Evolutionary conservation across 2,329 filamentous ascomycete genomes (phyloP), one percentile per base, ranked within the genome.

Genomic region (Exophiala viscosa): DNA sequence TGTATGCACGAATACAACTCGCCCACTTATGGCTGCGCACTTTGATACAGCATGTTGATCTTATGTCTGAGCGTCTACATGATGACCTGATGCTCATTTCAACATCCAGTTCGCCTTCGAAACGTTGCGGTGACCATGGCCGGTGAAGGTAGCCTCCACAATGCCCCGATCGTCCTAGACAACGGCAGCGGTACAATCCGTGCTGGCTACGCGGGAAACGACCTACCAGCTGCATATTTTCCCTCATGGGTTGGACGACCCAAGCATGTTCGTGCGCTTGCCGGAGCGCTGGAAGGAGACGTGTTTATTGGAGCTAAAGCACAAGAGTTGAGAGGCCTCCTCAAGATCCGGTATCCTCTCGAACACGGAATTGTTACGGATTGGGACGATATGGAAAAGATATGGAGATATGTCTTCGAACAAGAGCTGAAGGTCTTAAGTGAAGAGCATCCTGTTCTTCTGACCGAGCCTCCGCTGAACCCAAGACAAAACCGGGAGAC

Each of bases 361-460:
- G 93, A 97, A 75, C 93, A 99, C 70, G 93, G 93, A 64, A 95
- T 99, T 65, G 93, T 99, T 59, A 99, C 93, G 63, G 90, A 99
- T 72, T 99, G 93, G 93, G 93, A 97, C 69, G 93, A 99, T 68
- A 99, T 99, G 93, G 93, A 99, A 77, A 85, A 90, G 75, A 99
- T 99, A 73, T 99, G 93, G 93, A 88, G 95, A 66, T 93, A 95
- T 67, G 90, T 99, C 48, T 99, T 97, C 70, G 88, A 88, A 52
- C 92, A 96, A 67, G 93, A 95, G 60, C 72, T 99, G 65, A 97
- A 96, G 77, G 96, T 92, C 45, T 79, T 96, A 68, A 96, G 91
- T 72, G 93, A 99, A 80, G 93, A 99, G 86, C 93, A 99, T 72
- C 93, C 93, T 40, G 92, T 99, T 56, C 84, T 99, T 47, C 80